These are phyloP conservation scores for Eucalyptus fibrosa DNA, from an alignment of 345 rosid genomes.

Conservation along the genomic window DNA sequence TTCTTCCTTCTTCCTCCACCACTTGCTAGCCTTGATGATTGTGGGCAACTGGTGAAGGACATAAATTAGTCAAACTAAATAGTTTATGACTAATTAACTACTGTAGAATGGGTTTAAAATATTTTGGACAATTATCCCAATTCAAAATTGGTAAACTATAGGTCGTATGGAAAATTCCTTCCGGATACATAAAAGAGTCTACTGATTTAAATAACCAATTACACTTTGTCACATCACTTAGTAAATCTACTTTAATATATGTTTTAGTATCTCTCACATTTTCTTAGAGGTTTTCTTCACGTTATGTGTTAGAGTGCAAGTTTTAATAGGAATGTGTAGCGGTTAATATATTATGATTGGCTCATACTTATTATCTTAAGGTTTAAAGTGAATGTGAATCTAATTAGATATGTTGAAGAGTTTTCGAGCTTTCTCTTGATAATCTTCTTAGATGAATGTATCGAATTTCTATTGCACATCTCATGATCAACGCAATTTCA, in stretches of 20 bases:
- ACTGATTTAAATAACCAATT: neutral
- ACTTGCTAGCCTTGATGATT: no score
- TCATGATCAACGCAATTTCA: neutral
- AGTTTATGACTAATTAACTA: neutral
- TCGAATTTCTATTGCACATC: accelerated
- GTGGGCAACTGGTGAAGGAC: accelerated
- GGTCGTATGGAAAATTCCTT: neutral
- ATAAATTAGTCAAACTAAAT: neutral
- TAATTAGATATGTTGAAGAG: neutral
- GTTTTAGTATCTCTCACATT: neutral
- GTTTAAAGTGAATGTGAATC: neutral
- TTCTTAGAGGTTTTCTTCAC: neutral
- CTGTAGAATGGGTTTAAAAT: accelerated
- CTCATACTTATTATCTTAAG: no score
- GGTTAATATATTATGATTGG: no score
- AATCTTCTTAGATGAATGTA: neutral
- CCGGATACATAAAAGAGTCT: neutral
- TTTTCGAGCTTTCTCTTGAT: neutral
- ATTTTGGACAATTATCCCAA: neutral
- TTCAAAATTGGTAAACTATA: neutral
- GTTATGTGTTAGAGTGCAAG: neutral
- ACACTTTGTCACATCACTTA: neutral
- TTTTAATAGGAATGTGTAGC: neutral
- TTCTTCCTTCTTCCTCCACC: no score
- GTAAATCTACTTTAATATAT: neutral